phyloP scores from a whole-genome alignment of 1,284 basidiomycete species.

The Gymnopus androsaceus region DNA sequence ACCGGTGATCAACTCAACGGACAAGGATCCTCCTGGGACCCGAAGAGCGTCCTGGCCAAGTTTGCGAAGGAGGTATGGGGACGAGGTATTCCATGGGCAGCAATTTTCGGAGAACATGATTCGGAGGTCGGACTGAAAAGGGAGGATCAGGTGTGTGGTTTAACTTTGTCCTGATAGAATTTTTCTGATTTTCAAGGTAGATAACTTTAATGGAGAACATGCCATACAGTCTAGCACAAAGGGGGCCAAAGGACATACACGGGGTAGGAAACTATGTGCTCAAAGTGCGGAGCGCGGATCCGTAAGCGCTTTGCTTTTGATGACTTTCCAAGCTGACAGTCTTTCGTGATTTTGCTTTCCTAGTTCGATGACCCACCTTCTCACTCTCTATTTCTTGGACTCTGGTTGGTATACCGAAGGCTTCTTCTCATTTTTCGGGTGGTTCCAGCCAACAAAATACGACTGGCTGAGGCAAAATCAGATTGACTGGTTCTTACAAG shows the following conservation, averaged over 20 bases:
- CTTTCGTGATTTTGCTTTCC: slow-evolving; percentile 7
- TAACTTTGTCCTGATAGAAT: neutral
- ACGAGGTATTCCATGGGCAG: slow-evolving; percentile 84
- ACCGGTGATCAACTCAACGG: slow-evolving; percentile 87
- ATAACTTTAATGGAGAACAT: slow-evolving; percentile 73
- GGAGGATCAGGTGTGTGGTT: slow-evolving; percentile 48
- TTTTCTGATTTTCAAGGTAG: neutral
- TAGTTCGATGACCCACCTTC: slow-evolving; percentile 83
- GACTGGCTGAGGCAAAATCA: slow-evolving; percentile 72
- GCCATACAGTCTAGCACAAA: slow-evolving; percentile 82
- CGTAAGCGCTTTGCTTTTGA: slow-evolving; percentile 45
- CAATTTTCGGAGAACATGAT: slow-evolving; percentile 93
- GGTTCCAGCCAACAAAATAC: slow-evolving; percentile 67
- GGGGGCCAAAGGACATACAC: slow-evolving; percentile 80
- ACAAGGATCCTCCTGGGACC: slow-evolving; percentile 87
- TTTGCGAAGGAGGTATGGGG: slow-evolving; percentile 79
- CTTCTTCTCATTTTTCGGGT: slow-evolving; percentile 59
- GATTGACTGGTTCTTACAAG: slow-evolving; percentile 85
- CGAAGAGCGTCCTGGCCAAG: slow-evolving; percentile 83
- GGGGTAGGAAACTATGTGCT: slow-evolving; percentile 88
- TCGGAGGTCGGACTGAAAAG: slow-evolving; percentile 67
- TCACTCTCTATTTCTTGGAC: slow-evolving; percentile 93
- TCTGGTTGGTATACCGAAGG: slow-evolving; percentile 77
- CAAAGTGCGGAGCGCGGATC: slow-evolving; percentile 74
- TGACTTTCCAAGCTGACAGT: slow-evolving; percentile 16